Base-by-base conservation (phyloP, 192 early-diverging fungal species). In the Rhizophagus prolifer region DNA sequence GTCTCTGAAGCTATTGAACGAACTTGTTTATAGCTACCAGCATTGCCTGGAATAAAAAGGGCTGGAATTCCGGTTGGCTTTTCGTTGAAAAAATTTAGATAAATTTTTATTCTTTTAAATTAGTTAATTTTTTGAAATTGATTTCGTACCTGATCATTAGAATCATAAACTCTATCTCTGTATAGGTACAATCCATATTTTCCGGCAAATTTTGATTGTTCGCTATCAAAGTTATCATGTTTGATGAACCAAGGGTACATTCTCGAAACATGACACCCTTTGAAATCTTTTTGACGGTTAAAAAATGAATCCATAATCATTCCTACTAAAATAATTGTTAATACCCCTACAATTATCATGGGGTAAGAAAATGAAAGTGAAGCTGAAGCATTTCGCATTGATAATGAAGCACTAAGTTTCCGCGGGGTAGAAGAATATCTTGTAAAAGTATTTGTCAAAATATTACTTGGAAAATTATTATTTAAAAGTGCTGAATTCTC, bases 11-110 rank as follows among this genome's bases (percentile, higher is more conserved):
- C 95, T 23, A 99, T 86, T 21, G 94, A 95, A 28, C 94, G 85
- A 10, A 93, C 88, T 84, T 99, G 97, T 78, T 93, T 93, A 74
- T 92, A 92, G 76, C 93, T 95, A 21, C 97, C 97, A 30, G 96
- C 95, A 75, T 98, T 94, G 0, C 97, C 97, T 3, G 95, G 97
- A 46, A 99, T 90, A 85, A 99, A 99, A 14, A 99, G 85, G 0
- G 94, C 90, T 2, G 97, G 97, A 30, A 95, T 86, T 46, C 94
- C 91, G 23, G 80, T 86, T 28, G 90, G 90, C 82, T 86, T 77
- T 60, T 72, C 10, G 61, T 23, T 25, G 44, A 36, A 74, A 44
- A 78, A 66, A 61, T 41, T 28, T 36, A 44, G 50, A 60, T 44
- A 36, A 73, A 44, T 30, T 38, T 21, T 41, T 44, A 12, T 79